These are phyloP conservation scores for Sugiyamaella sp. DNA, from an alignment of 1,139 yeast species.

Conservation along the genomic window DNA sequence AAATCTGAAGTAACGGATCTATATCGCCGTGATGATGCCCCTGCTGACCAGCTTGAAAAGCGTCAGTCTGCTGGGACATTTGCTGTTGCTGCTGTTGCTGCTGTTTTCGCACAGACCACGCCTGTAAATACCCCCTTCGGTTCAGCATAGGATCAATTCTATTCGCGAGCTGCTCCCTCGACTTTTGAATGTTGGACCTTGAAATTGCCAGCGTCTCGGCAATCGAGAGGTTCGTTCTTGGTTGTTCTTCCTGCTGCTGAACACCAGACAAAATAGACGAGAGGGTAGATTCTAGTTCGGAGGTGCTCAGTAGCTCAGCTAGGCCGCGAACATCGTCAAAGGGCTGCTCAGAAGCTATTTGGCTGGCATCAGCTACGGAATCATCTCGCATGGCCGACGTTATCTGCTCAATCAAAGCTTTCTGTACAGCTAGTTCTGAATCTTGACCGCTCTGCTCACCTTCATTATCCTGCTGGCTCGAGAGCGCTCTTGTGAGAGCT, in stretches of 20 bases:
- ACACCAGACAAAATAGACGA: slow-evolving; percentile 17
- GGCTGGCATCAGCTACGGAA: not conserved
- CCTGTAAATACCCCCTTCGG: slow-evolving; percentile 26
- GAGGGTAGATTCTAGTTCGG: slow-evolving; percentile 25
- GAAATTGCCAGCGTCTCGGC: slow-evolving; percentile 68
- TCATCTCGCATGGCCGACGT: slow-evolving; percentile 20
- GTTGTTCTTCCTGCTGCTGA: slow-evolving; percentile 10
- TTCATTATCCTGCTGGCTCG: not conserved
- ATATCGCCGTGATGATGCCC: too few species aligned
- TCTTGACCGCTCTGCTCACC: slow-evolving; percentile 3
- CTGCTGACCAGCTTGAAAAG: not conserved
- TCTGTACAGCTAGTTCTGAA: slow-evolving; percentile 14
- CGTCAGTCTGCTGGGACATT: not conserved
- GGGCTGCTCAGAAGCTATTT: not conserved
- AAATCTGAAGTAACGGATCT: not conserved
- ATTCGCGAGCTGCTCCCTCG: slow-evolving; percentile 26
- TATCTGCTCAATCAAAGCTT: slow-evolving; percentile 21
- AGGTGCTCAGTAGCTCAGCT: slow-evolving; percentile 19
- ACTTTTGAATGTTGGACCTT: slow-evolving; percentile 45
- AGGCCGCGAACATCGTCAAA: slow-evolving; percentile 10
- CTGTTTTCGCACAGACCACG: slow-evolving; percentile 28
- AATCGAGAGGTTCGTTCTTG: slow-evolving; percentile 48
- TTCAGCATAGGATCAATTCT: slow-evolving; percentile 37
- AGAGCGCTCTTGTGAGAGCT: slow-evolving; percentile 9
- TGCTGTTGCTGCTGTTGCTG: slow-evolving; percentile 19